Evolutionary conservation across 2,329 filamentous ascomycete genomes (phyloP).

Genomic region (Raffaelea arxii): DNA sequence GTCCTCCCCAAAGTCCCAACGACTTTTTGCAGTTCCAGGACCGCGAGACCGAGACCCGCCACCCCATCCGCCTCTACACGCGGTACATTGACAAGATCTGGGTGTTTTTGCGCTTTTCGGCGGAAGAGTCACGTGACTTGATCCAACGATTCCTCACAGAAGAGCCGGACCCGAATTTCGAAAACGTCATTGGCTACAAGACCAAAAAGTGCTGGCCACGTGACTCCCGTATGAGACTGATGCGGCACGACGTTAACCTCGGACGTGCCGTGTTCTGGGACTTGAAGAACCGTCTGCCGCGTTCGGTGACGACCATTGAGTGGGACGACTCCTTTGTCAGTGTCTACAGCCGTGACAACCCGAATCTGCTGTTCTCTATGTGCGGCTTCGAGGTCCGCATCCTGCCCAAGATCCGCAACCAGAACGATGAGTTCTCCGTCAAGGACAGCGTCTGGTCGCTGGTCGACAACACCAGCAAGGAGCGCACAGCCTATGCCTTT

Average conservation of each 20-base stretch:
- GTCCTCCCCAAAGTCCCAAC: constrained; percentile 85
- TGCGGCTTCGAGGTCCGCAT: constrained; percentile 96
- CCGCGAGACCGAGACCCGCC: constrained; percentile 79
- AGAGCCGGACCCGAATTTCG: constrained; percentile 96
- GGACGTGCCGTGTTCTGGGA: constrained; percentile 98
- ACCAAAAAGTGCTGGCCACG: constrained; percentile 99
- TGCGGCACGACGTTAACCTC: constrained; percentile 97
- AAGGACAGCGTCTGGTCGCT: constrained; percentile 98
- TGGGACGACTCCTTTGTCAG: constrained; percentile 99
- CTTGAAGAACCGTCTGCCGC: constrained; percentile 88
- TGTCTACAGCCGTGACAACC: constrained; percentile 96
- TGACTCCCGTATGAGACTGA: constrained; percentile 93
- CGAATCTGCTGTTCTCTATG: constrained; percentile 96
- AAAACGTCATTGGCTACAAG: constrained; percentile 97
- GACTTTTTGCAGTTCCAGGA: constrained; percentile 98
- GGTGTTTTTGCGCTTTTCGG: constrained; percentile 91
- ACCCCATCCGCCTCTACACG: constrained; percentile 95
- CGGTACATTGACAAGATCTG: constrained; percentile 97
- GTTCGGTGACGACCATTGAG: constrained; percentile 93
- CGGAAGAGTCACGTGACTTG: constrained; percentile 88
- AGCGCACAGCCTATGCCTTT: constrained; percentile 94
- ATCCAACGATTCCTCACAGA: constrained; percentile 98
- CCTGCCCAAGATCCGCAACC: constrained; percentile 86
- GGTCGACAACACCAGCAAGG: constrained; percentile 92
- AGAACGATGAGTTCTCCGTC: constrained; percentile 91